Conservation (phyloP, 768 basidiomycete species). For the Clavaria fumosa region DNA sequence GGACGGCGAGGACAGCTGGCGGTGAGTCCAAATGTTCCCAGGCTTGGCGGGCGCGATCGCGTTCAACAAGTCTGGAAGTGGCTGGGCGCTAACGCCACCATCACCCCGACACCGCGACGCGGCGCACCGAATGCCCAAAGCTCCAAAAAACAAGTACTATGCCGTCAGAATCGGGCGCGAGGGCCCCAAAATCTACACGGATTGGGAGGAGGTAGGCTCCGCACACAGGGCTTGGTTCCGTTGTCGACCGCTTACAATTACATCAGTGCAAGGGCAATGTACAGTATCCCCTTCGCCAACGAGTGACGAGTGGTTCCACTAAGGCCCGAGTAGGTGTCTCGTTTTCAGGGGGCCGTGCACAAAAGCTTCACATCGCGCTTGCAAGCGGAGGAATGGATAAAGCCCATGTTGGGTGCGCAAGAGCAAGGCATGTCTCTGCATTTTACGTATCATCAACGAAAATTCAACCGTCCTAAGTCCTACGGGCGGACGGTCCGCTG, state of each 20-base stretch:
- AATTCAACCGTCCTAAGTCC: conserved; percentile 2
- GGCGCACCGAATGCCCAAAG: conserved; percentile 6
- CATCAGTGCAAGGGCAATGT: conserved; percentile 34
- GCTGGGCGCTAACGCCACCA: too few species aligned
- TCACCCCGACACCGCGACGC: too few species aligned
- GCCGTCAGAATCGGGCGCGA: conserved; percentile 46
- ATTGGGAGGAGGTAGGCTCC: conserved; percentile 49
- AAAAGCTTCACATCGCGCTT: conserved; percentile 32
- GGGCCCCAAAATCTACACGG: conserved; percentile 39
- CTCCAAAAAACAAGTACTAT: conserved; percentile 31
- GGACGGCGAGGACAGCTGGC: too few species aligned
- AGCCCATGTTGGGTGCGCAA: conserved; percentile 11
- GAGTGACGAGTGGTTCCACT: too few species aligned
- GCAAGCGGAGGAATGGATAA: conserved; percentile 40
- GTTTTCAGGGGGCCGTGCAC: conserved; percentile 35
- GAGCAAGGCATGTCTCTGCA: background rate
- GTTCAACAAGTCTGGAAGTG: too few species aligned
- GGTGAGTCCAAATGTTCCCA: too few species aligned
- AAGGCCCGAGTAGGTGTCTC: conserved; percentile 35
- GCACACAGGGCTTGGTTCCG: background rate
- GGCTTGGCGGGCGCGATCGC: too few species aligned
- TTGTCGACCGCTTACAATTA: background rate
- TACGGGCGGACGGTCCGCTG: too few species aligned
- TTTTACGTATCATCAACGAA: conserved; percentile 3
- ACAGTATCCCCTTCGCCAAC: too few species aligned